These are phyloP conservation scores for Dendrobium catenatum DNA, from an alignment of 106 monocot genomes.

Conservation along the genomic window DNA sequence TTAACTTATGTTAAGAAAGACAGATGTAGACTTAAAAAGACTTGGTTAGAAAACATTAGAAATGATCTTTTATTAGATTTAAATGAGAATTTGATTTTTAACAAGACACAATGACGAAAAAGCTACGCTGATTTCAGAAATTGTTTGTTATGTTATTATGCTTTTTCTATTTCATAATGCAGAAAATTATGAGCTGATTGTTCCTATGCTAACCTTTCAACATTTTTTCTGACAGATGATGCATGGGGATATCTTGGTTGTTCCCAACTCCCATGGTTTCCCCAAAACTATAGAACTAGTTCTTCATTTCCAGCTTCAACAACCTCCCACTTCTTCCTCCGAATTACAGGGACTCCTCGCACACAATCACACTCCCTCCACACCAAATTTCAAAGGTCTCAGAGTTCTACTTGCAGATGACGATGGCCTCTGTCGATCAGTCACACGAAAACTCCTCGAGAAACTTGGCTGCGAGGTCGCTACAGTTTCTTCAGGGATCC, in stretches of 20 bases:
- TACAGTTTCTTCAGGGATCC: conserved; percentile 29
- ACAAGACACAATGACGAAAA: too few relatives aligned
- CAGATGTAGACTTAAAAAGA: too few relatives aligned
- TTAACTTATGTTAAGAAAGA: too few relatives aligned
- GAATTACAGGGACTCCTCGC: background rate
- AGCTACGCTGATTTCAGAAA: too few relatives aligned
- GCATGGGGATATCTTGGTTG: conserved; percentile 61
- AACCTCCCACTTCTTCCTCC: background rate
- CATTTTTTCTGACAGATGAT: conserved; percentile 35
- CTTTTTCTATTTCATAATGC: background rate
- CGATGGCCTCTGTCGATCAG: conserved; percentile 33
- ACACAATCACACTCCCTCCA: conserved; percentile 7
- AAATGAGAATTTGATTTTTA: too few relatives aligned
- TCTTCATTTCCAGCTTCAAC: conserved; percentile 42
- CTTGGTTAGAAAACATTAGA: too few relatives aligned
- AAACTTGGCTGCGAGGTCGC: conserved; percentile 51
- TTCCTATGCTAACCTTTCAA: too few relatives aligned
- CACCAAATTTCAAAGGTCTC: conserved; percentile 33
- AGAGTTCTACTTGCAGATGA: conserved; percentile 40
- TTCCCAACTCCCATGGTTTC: conserved; percentile 28
- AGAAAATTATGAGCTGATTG: background rate
- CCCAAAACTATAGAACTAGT: conserved; percentile 34
- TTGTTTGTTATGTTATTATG: background rate
- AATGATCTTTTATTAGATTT: too few relatives aligned
- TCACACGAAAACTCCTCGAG: conserved; percentile 45